Evolutionary conservation across 2,329 filamentous ascomycete species (phyloP).

Genomic region (Fonsecaea nubica): DNA sequence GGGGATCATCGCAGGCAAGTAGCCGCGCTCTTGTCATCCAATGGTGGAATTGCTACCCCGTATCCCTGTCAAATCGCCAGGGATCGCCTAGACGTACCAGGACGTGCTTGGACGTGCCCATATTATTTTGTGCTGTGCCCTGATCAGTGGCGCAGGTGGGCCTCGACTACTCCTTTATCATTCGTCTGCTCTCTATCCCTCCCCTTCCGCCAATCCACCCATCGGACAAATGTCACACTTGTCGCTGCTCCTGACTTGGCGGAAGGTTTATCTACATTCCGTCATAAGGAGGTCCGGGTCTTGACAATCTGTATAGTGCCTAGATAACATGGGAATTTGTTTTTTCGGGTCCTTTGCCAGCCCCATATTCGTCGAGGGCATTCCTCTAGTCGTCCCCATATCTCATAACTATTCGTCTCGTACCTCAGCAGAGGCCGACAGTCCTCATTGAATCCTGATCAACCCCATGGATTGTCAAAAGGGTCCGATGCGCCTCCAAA

Average conservation of each 20-base stretch:
- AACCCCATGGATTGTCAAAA: constrained; percentile 42
- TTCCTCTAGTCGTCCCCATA: neutral
- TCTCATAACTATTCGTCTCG: neutral
- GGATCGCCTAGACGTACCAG: too few relatives aligned
- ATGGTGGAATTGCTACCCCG: constrained; percentile 24
- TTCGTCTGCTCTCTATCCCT: constrained; percentile 1
- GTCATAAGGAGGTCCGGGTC: neutral
- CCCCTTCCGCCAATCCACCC: constrained; percentile 17
- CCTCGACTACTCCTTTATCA: neutral
- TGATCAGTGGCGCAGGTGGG: constrained; percentile 19
- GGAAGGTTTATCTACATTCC: neutral
- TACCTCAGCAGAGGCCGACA: neutral
- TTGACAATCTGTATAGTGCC: constrained; percentile 18
- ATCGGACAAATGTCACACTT: constrained; percentile 7
- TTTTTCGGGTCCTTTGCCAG: neutral
- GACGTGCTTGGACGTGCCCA: neutral
- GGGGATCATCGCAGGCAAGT: constrained; percentile 24
- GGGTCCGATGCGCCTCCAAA: constrained; percentile 40
- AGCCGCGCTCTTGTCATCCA: constrained; percentile 32
- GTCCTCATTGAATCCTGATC: neutral
- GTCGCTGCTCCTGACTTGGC: constrained; percentile 7
- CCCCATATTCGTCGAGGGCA: neutral
- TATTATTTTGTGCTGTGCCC: constrained; percentile 9
- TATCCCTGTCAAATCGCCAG: constrained; percentile 8
- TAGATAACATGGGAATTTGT: neutral